phyloP scores from a whole-genome alignment of 2,329 filamentous ascomycete species.

The Trichoderma endophyticum region DNA sequence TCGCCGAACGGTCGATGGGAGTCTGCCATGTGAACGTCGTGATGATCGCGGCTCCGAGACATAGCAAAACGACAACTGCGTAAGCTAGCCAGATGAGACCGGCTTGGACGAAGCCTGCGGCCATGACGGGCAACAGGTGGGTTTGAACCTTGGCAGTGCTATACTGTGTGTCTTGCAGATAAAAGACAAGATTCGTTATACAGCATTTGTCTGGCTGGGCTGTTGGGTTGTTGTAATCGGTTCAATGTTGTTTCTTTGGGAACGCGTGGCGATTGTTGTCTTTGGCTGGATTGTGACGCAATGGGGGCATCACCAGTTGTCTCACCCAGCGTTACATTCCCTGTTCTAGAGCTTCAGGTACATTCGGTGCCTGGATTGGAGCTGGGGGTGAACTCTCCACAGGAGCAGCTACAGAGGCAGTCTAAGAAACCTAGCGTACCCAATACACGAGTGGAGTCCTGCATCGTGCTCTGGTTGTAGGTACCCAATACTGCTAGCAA shows the following conservation, averaged over 20 bases:
- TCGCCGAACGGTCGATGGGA: slow-evolving; percentile 76
- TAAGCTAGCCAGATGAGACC: slow-evolving; percentile 96
- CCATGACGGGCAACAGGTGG: slow-evolving; percentile 30
- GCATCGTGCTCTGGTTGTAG: background rate
- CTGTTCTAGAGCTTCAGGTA: slow-evolving; percentile 16
- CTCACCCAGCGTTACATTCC: slow-evolving; percentile 6
- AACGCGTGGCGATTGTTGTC: slow-evolving; percentile 12
- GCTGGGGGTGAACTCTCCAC: background rate
- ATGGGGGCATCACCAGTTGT: slow-evolving; percentile 20
- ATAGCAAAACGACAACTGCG: slow-evolving; percentile 72
- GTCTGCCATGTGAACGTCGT: slow-evolving; percentile 93
- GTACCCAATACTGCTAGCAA: background rate
- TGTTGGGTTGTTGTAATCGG: background rate
- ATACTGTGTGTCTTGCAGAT: background rate
- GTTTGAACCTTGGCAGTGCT: background rate
- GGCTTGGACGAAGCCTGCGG: slow-evolving; percentile 68
- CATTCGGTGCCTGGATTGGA: slow-evolving; percentile 4
- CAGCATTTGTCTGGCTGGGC: background rate
- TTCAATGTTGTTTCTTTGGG: slow-evolving; percentile 10
- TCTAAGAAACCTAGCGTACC: background rate
- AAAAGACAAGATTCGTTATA: background rate
- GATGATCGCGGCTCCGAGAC: slow-evolving; percentile 72
- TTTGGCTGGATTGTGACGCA: slow-evolving; percentile 22
- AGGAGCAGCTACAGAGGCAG: background rate
- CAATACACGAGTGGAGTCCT: background rate